Percentiles rank a stretch among this genome's conserved stretches.
These are phyloP conservation scores for Ministeria vibrans DNA, from an alignment of 78 protist genomes.

Conservation along the genomic window DNA sequence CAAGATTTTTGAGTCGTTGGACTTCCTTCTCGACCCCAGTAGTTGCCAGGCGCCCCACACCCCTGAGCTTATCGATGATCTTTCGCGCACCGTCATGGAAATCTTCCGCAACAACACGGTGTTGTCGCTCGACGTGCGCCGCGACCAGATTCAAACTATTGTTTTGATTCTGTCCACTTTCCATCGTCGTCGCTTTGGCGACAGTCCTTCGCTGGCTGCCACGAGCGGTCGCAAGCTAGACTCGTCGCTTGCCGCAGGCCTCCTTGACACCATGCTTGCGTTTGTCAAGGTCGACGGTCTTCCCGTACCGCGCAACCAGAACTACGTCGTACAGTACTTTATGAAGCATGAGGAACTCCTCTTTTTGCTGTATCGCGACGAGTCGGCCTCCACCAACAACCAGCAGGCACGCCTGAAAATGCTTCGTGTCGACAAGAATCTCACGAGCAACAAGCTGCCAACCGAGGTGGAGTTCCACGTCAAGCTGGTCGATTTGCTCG, in stretches of 20 bases:
- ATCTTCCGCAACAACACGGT: neutral
- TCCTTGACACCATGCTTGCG: neutral
- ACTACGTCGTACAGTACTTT: neutral
- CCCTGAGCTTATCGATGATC: no score
- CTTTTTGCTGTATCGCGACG: no score
- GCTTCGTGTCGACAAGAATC: neutral
- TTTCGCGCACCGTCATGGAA: neutral
- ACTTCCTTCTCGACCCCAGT: neutral
- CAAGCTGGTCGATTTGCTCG: neutral
- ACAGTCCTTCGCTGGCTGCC: neutral
- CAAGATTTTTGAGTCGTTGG: neutral
- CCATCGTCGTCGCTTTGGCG: no score
- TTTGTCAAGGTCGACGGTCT: neutral
- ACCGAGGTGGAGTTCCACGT: neutral
- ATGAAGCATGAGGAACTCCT: neutral
- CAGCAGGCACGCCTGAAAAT: neutral
- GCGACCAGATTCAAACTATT: no score
- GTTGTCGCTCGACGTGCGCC: no score
- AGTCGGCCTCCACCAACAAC: no score
- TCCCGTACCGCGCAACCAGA: constrained; percentile 15
- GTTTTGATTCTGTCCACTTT: no score
- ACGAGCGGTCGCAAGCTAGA: no score
- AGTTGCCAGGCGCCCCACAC: no score
- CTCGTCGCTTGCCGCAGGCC: no score
- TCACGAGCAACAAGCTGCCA: neutral